Percentiles rank a stretch among this genome's conserved stretches.
These are phyloP conservation scores for Lactifluus subvellereus DNA, from an alignment of 768 basidiomycete species.

Conservation along the genomic window DNA sequence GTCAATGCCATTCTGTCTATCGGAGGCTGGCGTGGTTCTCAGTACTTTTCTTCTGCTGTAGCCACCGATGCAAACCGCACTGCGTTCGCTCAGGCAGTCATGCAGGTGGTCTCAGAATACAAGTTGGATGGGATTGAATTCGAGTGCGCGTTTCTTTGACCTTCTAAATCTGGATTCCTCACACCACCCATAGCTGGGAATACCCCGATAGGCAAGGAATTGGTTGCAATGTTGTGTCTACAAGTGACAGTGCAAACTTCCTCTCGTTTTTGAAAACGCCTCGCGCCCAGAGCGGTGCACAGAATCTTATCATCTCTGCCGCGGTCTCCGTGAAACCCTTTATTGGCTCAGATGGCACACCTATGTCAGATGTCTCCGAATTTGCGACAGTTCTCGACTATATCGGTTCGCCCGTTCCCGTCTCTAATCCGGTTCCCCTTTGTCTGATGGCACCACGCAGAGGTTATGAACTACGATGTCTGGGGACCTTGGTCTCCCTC, in stretches of 20 bases:
- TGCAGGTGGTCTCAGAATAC: constrained; percentile 44
- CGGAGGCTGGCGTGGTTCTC: constrained; percentile 67
- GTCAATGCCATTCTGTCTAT: constrained; percentile 55
- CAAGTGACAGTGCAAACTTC: constrained; percentile 68
- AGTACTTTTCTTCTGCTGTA: constrained; percentile 57
- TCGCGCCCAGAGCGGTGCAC: constrained; percentile 47
- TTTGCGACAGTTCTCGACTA: constrained; percentile 69
- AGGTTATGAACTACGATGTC: constrained; percentile 68
- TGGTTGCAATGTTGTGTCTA: constrained; percentile 56
- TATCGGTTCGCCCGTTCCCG: constrained; percentile 32
- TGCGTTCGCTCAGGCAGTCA: constrained; percentile 56
- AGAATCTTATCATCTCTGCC: constrained; percentile 53
- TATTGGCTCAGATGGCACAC: constrained; percentile 43
- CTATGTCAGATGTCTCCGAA: constrained; percentile 60
- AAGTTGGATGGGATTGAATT: constrained; percentile 52
- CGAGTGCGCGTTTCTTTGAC: constrained; percentile 24
- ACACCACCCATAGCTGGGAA: constrained; percentile 65
- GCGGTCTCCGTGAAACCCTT: constrained; percentile 48
- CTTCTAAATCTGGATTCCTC: not conserved
- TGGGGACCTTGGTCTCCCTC: constrained; percentile 46
- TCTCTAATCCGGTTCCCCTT: not conserved
- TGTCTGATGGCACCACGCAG: not conserved
- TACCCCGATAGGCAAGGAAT: constrained; percentile 65
- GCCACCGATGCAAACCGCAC: constrained; percentile 52
- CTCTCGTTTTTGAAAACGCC: constrained; percentile 69